Evolutionary conservation across 257 asterid species (phyloP), one percentile per base, ranked within the genome.

Genomic region (Marsdenia floribunda): DNA sequence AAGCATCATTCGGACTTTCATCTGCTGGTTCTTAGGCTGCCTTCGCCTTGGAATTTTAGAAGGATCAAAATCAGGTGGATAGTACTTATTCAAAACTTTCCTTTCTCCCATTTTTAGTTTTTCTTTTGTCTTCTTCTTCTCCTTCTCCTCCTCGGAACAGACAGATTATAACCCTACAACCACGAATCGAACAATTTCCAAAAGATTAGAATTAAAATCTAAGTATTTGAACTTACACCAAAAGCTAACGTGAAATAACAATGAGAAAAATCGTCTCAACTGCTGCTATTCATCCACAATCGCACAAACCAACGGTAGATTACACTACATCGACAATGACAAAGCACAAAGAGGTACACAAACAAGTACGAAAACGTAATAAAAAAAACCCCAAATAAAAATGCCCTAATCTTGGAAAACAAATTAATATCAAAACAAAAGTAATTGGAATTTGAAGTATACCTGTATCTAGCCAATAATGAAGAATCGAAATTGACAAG

Each of bases 31-130:
- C 63, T 85, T 86, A 0, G 85, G 96, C 71, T 93, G 96, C 74
- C 83, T 82, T 76, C 97, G 94, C 76, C 97, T 91, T 0, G 97
- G 98, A 68, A 91, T 83, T 89, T 93, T 93, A 47, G 90, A 85
- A 83, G 97, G 97, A 86, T 90, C 96, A 74, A 91, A 93, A 49
- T 91, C 97, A 89, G 97, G 97, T 78, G 96, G 98, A 67, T 93
- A 93, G 65, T 93, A 93, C 46, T 93, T 91, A 89, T 91, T 93
- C 76, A 91, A 72, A 44, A 93, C 97, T 64, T 93, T 93, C 59
- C 97, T 71, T 77, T 91, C 98, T 81, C 96, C 98, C 98, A 93
- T 90, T 84, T 12, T 63, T 79, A 57, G 65, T 71, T 44, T 78
- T 82, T 19, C 71, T 66, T 6, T 15, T 18, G 0, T 29, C 33